phyloP scores from a whole-genome alignment of 140 eudicot genomes.

The Erigeron philadelphicus region DNA sequence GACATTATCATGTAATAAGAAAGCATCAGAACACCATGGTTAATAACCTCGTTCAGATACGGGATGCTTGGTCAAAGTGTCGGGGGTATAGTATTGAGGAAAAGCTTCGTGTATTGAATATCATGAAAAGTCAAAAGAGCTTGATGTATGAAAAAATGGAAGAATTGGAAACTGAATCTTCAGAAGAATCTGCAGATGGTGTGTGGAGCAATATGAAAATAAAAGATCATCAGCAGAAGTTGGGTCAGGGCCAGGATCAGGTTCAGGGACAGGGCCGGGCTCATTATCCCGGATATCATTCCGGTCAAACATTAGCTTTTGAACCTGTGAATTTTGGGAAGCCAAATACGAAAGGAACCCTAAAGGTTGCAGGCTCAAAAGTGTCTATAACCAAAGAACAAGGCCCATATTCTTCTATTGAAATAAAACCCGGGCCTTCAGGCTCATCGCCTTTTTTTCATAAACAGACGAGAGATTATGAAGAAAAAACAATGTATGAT shows the following conservation, averaged over 20 bases:
- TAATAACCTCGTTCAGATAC: slow-evolving; percentile 53
- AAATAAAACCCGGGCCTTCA: slow-evolving; percentile 37
- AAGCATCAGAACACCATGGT: slow-evolving; percentile 82
- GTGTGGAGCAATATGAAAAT: slow-evolving; percentile 52
- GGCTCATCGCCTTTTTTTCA: slow-evolving; percentile 30
- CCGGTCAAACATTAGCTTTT: slow-evolving; percentile 37
- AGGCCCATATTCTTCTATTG: slow-evolving; percentile 32
- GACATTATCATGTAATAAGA: slow-evolving; percentile 59
- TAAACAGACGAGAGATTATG: slow-evolving; percentile 38
- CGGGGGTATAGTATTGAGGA: slow-evolving; percentile 89
- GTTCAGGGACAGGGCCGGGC: slow-evolving; percentile 29
- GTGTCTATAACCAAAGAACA: slow-evolving; percentile 33
- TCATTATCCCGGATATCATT: slow-evolving; percentile 34
- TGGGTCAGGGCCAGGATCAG: slow-evolving; percentile 25
- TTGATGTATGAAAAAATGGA: slow-evolving; percentile 76
- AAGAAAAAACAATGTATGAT: slow-evolving; percentile 49
- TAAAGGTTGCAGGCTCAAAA: slow-evolving; percentile 51
- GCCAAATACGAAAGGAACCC: slow-evolving; percentile 52
- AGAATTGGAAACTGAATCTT: slow-evolving; percentile 61
- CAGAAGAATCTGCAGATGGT: slow-evolving; percentile 71
- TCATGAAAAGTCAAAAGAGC: slow-evolving; percentile 75
- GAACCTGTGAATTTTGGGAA: slow-evolving; percentile 47
- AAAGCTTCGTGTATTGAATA: slow-evolving; percentile 78
- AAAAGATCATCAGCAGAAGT: slow-evolving; percentile 53
- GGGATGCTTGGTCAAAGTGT: slow-evolving; percentile 78